Conservation (phyloP, 768 basidiomycete genomes). For the Cystobasidium ongulense region DNA sequence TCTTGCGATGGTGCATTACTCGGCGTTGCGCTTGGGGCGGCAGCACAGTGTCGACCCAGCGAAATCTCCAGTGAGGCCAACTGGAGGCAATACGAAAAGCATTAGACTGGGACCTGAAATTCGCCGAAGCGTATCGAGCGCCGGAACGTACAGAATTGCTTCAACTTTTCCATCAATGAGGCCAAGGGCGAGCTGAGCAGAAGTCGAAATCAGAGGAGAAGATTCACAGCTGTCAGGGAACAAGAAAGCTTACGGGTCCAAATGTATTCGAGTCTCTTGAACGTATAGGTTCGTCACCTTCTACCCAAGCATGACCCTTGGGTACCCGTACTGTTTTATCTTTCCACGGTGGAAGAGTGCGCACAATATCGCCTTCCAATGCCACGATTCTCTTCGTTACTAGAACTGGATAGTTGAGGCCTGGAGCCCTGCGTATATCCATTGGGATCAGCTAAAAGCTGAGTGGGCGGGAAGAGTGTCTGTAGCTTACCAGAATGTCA, state of each 20-base stretch:
- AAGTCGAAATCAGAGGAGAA: too few relatives aligned
- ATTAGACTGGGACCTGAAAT: not conserved
- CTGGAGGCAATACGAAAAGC: not conserved
- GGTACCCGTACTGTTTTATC: slow-evolving; percentile 30
- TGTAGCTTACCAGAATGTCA: slow-evolving; percentile 34
- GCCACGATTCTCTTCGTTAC: slow-evolving; percentile 41
- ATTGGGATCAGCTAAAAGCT: not conserved
- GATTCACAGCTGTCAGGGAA: not conserved
- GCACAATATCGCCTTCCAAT: slow-evolving; percentile 39
- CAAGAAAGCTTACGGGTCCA: slow-evolving; percentile 33
- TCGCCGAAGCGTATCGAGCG: not conserved
- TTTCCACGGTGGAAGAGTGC: slow-evolving; percentile 34
- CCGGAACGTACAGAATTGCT: slow-evolving; percentile 6
- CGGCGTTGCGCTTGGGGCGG: not conserved
- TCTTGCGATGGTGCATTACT: slow-evolving; percentile 22
- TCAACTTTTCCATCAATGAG: slow-evolving; percentile 18
- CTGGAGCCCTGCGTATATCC: not conserved
- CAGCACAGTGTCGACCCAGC: not conserved
- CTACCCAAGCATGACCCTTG: slow-evolving; percentile 34
- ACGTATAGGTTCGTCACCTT: slow-evolving; percentile 41
- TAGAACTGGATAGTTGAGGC: slow-evolving; percentile 30
- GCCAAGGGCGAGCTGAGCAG: slow-evolving; percentile 29
- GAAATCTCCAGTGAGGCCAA: slow-evolving; percentile 23
- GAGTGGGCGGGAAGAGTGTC: not conserved
- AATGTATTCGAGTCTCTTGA: slow-evolving; percentile 38